Conservation (phyloP, 345 rosid species). For the Citrus hindsii region DNA sequence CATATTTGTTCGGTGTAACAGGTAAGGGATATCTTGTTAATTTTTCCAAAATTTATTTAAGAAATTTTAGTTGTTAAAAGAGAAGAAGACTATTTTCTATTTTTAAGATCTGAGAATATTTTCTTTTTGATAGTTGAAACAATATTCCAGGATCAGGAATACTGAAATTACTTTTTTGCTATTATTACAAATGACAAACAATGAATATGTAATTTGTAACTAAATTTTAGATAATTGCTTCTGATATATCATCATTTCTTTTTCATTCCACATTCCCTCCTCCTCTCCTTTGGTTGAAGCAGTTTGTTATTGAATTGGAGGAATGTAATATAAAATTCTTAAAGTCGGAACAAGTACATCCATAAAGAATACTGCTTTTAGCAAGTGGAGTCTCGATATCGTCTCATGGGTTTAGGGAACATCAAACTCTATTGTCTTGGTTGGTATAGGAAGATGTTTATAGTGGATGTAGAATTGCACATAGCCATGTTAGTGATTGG, state of each 20-base stretch:
- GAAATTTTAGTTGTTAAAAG: not conserved
- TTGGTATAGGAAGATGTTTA: not conserved
- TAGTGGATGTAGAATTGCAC: not conserved
- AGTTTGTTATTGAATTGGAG: not conserved
- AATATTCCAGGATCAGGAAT: not conserved
- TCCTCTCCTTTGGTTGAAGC: not conserved
- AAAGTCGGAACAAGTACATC: not conserved
- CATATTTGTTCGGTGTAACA: not conserved
- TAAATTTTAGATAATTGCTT: not conserved
- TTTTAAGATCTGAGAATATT: not conserved
- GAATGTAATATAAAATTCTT: not conserved
- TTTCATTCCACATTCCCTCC: not conserved
- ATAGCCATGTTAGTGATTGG: slow-evolving; percentile 42
- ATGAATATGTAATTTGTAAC: not conserved
- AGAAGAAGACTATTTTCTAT: not conserved
- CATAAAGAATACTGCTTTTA: too few species aligned
- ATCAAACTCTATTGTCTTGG: too few species aligned
- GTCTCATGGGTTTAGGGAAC: not conserved
- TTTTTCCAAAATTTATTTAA: not conserved
- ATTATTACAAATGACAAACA: not conserved
- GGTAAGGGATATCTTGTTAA: not conserved
- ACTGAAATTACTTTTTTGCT: not conserved
- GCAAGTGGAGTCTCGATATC: not conserved
- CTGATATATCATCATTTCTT: not conserved
- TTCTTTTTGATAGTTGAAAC: not conserved